A percentile compares a stretch with the other conserved stretches of the same genome.
Evolutionary conservation across 768 basidiomycete species (phyloP).

Genomic region (Russula emetica): DNA sequence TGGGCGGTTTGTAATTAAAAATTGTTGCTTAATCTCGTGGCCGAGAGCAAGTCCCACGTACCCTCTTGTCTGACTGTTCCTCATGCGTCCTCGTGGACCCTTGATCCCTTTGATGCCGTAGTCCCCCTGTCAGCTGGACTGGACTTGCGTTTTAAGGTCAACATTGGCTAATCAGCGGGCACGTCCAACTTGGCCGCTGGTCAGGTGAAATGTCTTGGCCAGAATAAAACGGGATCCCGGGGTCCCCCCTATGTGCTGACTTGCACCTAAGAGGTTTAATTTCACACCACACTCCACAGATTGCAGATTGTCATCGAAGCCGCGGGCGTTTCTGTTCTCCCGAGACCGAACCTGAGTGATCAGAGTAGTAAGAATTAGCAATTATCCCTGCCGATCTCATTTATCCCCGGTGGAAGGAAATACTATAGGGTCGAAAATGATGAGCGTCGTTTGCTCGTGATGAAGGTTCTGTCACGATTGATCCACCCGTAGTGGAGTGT

Average conservation of each 20-base stretch:
- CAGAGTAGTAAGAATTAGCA: too few species aligned
- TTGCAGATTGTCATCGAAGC: constrained; percentile 16
- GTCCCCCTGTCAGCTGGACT: constrained; percentile 21
- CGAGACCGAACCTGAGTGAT: too few species aligned
- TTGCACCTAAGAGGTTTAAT: background rate
- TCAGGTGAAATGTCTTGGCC: constrained; percentile 8
- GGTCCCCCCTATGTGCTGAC: background rate
- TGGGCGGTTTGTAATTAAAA: background rate
- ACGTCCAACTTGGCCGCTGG: background rate
- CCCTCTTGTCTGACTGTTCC: constrained; percentile 2
- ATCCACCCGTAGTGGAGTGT: constrained; percentile 5
- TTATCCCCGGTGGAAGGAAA: background rate
- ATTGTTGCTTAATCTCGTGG: background rate
- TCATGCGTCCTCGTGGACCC: constrained; percentile 15
- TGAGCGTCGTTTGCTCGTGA: background rate
- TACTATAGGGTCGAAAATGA: too few species aligned
- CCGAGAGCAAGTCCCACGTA: constrained; percentile 11
- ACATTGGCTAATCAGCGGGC: constrained; percentile 18
- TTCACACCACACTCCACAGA: constrained; percentile 5
- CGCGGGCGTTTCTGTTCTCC: background rate
- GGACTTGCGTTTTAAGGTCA: constrained; percentile 22
- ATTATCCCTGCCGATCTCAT: constrained; percentile 15
- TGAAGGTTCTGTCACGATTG: constrained; percentile 1
- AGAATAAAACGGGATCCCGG: constrained; percentile 9
- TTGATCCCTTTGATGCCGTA: background rate